phyloP scores from a whole-genome alignment of 2,329 filamentous ascomycete genomes.

The Gliomastix tumulicola region DNA sequence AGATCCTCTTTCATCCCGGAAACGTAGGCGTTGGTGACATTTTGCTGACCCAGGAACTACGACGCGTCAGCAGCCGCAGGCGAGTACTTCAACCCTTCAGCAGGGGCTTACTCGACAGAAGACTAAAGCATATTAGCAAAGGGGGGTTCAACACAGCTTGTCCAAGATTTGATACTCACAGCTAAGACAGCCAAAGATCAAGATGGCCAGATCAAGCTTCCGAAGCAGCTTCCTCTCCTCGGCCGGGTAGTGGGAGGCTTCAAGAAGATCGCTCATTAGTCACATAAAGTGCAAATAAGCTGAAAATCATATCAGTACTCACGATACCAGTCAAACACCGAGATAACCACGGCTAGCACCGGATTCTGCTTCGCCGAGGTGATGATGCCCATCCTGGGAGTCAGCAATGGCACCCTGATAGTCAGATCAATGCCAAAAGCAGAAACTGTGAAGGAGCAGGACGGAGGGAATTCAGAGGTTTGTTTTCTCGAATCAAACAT shows the following conservation, averaged over 20 bases:
- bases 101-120: conserved; percentile 7
- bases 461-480: no score
- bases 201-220: conserved; percentile 16
- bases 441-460: no score
- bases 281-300: no score
- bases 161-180: conserved; percentile 12
- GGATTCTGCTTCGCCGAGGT: conserved; percentile 10
- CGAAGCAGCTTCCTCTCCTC: conserved; percentile 15
- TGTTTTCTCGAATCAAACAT: no score
- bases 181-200: conserved; percentile 13
- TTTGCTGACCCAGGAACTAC: conserved; percentile 11
- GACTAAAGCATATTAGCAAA: no score
- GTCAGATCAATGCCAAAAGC: no score
- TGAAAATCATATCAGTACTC: not conserved
- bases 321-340: conserved; percentile 21
- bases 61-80: not conserved
- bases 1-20: conserved; percentile 25
- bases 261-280: not conserved
- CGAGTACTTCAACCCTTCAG: no score
- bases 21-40: conserved; percentile 26
- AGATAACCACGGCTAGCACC: conserved; percentile 14
- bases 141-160: no score
- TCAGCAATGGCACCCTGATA: no score
- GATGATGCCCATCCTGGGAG: conserved; percentile 5
- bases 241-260: conserved; percentile 14